Conservation (phyloP, 2,329 filamentous ascomycete species). For the Rhexocercosporidium sp. region DNA sequence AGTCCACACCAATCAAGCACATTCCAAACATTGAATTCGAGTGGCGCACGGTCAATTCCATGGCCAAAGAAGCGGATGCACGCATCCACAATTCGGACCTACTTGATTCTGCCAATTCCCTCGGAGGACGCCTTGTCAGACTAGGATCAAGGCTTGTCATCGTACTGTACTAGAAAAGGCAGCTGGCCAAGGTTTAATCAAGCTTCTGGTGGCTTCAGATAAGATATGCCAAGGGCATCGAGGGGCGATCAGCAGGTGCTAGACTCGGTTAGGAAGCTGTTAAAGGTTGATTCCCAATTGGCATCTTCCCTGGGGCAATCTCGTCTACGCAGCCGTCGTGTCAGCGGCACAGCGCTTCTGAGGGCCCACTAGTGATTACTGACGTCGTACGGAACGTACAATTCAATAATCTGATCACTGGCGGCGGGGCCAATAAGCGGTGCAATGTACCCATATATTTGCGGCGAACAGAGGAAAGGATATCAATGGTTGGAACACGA, state of each 20-base stretch:
- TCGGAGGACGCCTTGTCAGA: not conserved
- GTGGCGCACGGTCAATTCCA: not conserved
- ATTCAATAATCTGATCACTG: no score
- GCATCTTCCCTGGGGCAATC: no score
- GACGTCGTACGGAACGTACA: no score
- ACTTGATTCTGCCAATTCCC: not conserved
- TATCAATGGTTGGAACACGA: no score
- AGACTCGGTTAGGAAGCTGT: no score
- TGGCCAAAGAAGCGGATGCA: not conserved
- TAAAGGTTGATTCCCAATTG: no score
- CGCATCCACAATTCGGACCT: not conserved
- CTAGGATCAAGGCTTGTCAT: not conserved
- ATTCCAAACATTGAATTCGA: not conserved
- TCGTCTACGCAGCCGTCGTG: no score
- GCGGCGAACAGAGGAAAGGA: no score
- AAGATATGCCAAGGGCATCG: not conserved
- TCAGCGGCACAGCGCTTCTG: no score
- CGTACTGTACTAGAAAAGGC: not conserved
- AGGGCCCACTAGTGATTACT: no score
- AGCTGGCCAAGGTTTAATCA: not conserved
- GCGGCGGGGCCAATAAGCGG: no score
- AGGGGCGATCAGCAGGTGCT: not conserved
- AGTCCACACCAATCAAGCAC: not conserved
- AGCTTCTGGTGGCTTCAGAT: not conserved
- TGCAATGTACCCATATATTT: no score